Percentiles rank a stretch among this genome's conserved stretches.
These are phyloP conservation scores for Isoetes taiwanensis DNA, from an alignment of 75 land plant species.

Conservation along the genomic window DNA sequence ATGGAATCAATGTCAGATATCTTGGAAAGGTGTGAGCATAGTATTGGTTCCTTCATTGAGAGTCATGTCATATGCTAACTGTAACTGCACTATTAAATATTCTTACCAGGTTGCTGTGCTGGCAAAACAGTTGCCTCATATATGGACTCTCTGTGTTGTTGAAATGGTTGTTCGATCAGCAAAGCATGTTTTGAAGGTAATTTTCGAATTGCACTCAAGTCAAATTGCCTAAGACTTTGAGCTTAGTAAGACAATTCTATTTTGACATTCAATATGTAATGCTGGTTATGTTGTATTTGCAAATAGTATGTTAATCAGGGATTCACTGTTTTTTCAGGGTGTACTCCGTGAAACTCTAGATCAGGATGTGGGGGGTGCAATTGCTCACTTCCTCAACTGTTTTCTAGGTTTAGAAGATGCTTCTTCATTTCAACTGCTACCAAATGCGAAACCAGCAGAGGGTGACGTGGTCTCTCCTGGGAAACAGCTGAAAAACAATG, in stretches of 20 bases:
- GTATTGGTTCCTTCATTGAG: not conserved
- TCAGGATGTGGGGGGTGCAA: slow-evolving; percentile 80
- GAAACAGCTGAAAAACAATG: no score
- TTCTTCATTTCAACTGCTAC: no score
- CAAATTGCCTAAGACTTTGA: not conserved
- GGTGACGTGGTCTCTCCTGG: no score
- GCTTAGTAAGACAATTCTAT: not conserved
- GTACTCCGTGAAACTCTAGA: slow-evolving; percentile 71
- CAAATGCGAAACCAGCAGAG: no score
- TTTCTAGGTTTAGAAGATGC: slow-evolving; percentile 37
- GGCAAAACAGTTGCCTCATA: slow-evolving; percentile 74
- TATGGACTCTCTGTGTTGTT: slow-evolving; percentile 68
- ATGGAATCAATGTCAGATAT: slow-evolving; percentile 91
- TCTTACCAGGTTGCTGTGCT: slow-evolving; percentile 58
- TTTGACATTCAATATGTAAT: not conserved
- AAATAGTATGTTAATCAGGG: not conserved
- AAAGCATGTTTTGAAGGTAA: slow-evolving; percentile 88
- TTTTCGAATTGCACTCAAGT: not conserved
- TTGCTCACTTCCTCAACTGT: slow-evolving; percentile 85
- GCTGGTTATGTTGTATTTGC: not conserved
- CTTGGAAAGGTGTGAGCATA: slow-evolving; percentile 60
- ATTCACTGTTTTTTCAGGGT: slow-evolving; percentile 74
- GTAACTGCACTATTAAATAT: not conserved
- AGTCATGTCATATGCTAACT: not conserved
- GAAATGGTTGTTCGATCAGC: slow-evolving; percentile 84